Base-by-base conservation (phyloP, 164 flowering plant genomes). In the Vitis rupestris region DNA sequence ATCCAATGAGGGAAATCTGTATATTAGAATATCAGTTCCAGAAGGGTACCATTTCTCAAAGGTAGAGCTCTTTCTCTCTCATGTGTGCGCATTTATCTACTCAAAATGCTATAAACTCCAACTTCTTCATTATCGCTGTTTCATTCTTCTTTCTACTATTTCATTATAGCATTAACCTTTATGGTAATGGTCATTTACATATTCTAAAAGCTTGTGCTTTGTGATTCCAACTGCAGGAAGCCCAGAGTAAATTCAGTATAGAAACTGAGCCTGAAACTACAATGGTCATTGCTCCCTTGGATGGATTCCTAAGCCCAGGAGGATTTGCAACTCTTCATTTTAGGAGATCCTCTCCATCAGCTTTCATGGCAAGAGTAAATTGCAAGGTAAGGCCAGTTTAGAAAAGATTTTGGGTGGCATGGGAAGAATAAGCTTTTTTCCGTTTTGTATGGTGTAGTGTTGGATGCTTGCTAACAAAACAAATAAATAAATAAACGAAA, bases 1-100 rank as follows among this genome's bases (percentile, higher is more conserved):
- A 30, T 87, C 94, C 63, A 82, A 16, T 44, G 90, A 88, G 78
- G 98, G 97, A 17, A 86, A 72, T 75, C 66, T 94, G 61, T 61
- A 53, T 71, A 81, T 94, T 31, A 79, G 74, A 64, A 84, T 94
- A 73, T 84, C 91, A 53, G 77, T 94, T 59, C 97, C 97, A 9
- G 84, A 82, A 75, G 97, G 86, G 37, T 94, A 86, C 75, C 99
- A 94, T 86, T 92, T 94, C 75, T 94, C 99, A 16, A 94, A 94
- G 97, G 99, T 94, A 75, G 55, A 69, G 71, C 70, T 70, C 52
- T 66, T 55, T 50, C 75, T 48, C 71, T 70, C 64, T 68, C 37
- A 3, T 19, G 2, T 66, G 55, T 57, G 31, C 10, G 10, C 19
- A 56, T n/a, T 13, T 9, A 16, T n/a, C 16, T n/a, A 53, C 16